These are phyloP conservation scores for Aspergillus carbonarius DNA, from an alignment of 2,329 filamentous ascomycete genomes.

Conservation along the genomic window DNA sequence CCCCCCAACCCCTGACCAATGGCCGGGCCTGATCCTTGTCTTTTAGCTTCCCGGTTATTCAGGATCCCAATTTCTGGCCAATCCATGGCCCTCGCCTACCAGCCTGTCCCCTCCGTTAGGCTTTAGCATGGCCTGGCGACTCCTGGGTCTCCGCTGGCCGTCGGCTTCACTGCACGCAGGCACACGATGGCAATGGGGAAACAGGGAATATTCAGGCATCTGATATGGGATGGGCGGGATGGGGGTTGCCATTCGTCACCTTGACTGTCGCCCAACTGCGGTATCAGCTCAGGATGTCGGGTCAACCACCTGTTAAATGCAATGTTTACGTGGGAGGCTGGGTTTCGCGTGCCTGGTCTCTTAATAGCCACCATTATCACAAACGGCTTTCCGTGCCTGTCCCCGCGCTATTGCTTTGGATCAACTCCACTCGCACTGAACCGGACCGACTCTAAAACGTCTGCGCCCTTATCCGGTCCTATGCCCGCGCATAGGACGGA, in stretches of 20 bases:
- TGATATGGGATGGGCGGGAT: not conserved
- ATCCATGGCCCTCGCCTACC: constrained; percentile 3
- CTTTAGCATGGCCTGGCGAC: not conserved
- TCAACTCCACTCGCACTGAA: constrained; percentile 15
- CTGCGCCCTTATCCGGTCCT: constrained; percentile 10
- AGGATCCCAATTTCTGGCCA: constrained; percentile 11
- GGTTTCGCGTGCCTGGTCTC: not conserved
- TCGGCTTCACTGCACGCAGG: not conserved
- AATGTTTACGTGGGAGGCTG: constrained; percentile 1
- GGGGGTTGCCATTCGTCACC: not conserved
- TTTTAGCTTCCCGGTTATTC: constrained; percentile 3
- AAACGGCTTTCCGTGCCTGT: constrained; percentile 19
- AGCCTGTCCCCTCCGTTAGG: not conserved
- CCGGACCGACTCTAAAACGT: constrained; percentile 15
- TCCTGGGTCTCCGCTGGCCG: not conserved
- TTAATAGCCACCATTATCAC: not conserved
- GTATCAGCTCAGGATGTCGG: not conserved
- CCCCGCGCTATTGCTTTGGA: constrained; percentile 18
- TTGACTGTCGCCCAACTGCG: not conserved
- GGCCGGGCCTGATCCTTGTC: not conserved
- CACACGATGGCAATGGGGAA: not conserved
- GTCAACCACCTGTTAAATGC: not conserved
- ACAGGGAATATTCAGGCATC: not conserved
- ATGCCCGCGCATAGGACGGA: constrained; percentile 14
- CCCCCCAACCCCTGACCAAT: constrained; percentile 13